Percentiles rank a stretch among this genome's conserved stretches.
Conservation (phyloP, 2,329 filamentous ascomycete species). For the Venturia oleaginea region DNA sequence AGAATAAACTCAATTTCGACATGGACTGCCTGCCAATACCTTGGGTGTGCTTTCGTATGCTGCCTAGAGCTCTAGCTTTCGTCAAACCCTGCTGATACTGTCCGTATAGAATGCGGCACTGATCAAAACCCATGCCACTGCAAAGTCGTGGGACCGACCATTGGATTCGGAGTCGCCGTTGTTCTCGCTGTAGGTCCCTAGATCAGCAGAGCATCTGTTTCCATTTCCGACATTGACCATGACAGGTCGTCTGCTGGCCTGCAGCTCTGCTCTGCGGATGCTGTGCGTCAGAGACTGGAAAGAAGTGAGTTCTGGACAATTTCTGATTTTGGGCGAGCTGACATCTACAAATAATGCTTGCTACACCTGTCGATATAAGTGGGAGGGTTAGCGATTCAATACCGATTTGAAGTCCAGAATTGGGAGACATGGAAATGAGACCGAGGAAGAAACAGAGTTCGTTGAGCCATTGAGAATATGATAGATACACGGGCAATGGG, state of each 20-base stretch:
- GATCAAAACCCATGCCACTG: constrained; percentile 50
- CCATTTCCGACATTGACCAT: not conserved
- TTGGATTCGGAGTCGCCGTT: constrained; percentile 42
- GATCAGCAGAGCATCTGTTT: constrained; percentile 9
- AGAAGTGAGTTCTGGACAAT: constrained; percentile 34
- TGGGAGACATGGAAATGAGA: not conserved
- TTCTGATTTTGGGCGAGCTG: constrained; percentile 16
- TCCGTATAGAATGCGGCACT: constrained; percentile 23
- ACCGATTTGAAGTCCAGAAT: constrained; percentile 29
- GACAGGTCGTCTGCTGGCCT: constrained; percentile 45
- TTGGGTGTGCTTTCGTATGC: not conserved
- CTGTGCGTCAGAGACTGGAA: constrained; percentile 44
- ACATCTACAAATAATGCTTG: constrained; percentile 36
- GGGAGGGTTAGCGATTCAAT: constrained; percentile 42
- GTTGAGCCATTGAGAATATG: not conserved
- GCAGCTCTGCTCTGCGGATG: constrained; percentile 49
- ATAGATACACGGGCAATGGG: not conserved
- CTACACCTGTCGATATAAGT: constrained; percentile 43
- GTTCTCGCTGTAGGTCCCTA: constrained; percentile 38
- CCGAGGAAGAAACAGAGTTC: not conserved
- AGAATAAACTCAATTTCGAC: not conserved
- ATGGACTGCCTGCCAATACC: constrained; percentile 2
- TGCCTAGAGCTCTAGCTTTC: not conserved
- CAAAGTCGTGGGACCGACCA: constrained; percentile 47
- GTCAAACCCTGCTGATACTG: not conserved